Evolutionary conservation across 306 rosid species (phyloP).

Genomic region (Quercus cerris): DNA sequence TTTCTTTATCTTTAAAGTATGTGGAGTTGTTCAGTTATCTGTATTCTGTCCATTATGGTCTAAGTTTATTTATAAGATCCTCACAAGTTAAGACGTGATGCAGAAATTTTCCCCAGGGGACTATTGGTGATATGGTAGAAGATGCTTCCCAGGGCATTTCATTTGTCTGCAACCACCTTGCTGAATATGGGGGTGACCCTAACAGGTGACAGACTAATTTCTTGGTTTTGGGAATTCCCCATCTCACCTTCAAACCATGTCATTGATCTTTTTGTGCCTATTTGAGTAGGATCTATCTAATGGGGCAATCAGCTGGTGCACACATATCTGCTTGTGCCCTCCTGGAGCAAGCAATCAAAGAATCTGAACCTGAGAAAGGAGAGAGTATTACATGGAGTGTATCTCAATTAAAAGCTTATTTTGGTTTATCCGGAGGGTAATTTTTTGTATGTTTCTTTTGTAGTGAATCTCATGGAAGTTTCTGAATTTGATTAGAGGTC

Average conservation of each 20-base stretch:
- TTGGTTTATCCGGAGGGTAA: conserved; percentile 99
- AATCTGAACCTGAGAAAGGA: conserved; percentile 43
- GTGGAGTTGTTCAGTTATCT: not conserved
- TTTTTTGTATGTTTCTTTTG: conserved; percentile 3
- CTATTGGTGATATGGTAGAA: conserved; percentile 89
- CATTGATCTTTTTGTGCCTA: conserved; percentile 18
- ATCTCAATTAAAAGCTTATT: conserved; percentile 74
- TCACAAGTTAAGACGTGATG: conserved; percentile 27
- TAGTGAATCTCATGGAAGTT: conserved; percentile 1
- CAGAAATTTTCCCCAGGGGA: conserved; percentile 99
- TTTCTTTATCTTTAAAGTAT: not conserved
- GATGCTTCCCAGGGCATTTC: conserved; percentile 80
- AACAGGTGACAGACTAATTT: conserved; percentile 54
- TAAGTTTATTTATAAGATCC: not conserved
- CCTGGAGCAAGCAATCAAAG: conserved; percentile 72
- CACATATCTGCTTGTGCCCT: conserved; percentile 89
- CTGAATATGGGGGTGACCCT: conserved; percentile 84
- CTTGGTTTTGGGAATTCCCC: conserved; percentile 9
- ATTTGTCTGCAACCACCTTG: conserved; percentile 62
- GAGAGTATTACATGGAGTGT: conserved; percentile 58
- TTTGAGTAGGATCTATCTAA: conserved; percentile 69
- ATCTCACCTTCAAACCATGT: conserved; percentile 11
- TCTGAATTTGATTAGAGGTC: not conserved
- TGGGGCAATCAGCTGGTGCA: conserved; percentile 99
- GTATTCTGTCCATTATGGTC: not conserved